Base-by-base conservation (phyloP, 345 rosid genomes). In the Syzygium aqueum region DNA sequence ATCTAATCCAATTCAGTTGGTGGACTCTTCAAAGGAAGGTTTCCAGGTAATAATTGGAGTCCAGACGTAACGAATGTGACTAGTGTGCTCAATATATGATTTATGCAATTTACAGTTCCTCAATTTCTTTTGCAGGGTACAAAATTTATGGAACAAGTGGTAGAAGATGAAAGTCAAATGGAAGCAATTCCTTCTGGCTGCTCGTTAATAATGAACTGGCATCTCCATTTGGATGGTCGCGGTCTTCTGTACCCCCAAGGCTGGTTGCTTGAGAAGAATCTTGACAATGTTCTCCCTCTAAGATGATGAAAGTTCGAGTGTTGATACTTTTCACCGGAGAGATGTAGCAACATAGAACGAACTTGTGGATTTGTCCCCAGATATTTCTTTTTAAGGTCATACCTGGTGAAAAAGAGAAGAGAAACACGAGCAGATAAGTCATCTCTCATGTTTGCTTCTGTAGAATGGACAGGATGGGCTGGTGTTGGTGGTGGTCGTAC, bases 121-220 rank as follows among this genome's bases (percentile, higher is more conserved):
- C 77, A 12, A 84, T 86, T 65, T 86, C 51, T 63, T 65, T 85
- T 65, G 65, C 90, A 97, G 98, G 98, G 94, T 90, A 96, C 98
- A 30, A 92, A 97, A 63, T 96, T 97, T 92, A 94, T 97, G 90
- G 95, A 94, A 87, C 99, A 96, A 90, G 90, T 97, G 89, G 95
- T 96, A 53, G 96, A 94, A 90, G 96, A 96, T 90, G 99, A 97
- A 90, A 92, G 94, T 87, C 95, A 97, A 89, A 97, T 97, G 98
- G 96, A 97, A 93, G 96, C 94, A 67, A 90, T 87, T 85, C 94
- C 96, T 30, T 84, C 90, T 28, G 90, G 92, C 84, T 97, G 99
- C 92, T 95, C 97, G 21, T 91, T 67, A 89, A 94, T 95, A 90
- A 86, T 94, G 91, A 97, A 93, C 90, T 97, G 99, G 99, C 98